Evolutionary conservation across 805 yeast genomes (phyloP).

Genomic region (Metschnikowia cubensis): DNA sequence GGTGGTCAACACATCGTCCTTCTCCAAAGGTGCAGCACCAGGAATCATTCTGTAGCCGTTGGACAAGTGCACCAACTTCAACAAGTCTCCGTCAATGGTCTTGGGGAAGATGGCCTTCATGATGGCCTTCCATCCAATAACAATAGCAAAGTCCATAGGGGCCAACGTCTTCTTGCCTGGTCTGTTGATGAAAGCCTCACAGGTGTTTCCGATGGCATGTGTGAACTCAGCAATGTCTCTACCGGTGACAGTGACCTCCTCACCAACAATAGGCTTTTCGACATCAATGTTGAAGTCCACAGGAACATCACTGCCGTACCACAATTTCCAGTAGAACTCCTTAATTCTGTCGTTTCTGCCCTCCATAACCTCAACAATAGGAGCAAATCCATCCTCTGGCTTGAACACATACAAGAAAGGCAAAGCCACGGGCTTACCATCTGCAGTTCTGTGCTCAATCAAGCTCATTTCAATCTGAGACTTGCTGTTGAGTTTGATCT

Average conservation of each 20-base stretch:
- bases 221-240: constrained; percentile 86
- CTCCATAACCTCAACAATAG: constrained; percentile 84
- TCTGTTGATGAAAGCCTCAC: constrained; percentile 92
- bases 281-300: constrained; percentile 72
- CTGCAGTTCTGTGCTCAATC: constrained; percentile 86
- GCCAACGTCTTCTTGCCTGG: constrained; percentile 81
- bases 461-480: constrained; percentile 63
- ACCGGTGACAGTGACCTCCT: constrained; percentile 60
- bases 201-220: constrained; percentile 94
- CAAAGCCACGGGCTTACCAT: constrained; percentile 67
- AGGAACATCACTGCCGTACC: constrained; percentile 70
- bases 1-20: constrained; percentile 81
- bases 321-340: constrained; percentile 93
- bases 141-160: constrained; percentile 99
- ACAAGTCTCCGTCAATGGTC: constrained; percentile 92
- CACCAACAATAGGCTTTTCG: constrained; percentile 67
- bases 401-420: constrained; percentile 74
- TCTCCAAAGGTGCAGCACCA: constrained; percentile 84
- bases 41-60: constrained; percentile 92
- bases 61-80: constrained; percentile 90
- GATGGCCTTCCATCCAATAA: constrained; percentile 96
- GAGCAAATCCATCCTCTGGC: constrained; percentile 91
- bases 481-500: constrained; percentile 48
- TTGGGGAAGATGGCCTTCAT: constrained; percentile 97
- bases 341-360: constrained; percentile 92